phyloP scores from a whole-genome alignment of 768 basidiomycete species.

The Pulveroboletus frians region DNA sequence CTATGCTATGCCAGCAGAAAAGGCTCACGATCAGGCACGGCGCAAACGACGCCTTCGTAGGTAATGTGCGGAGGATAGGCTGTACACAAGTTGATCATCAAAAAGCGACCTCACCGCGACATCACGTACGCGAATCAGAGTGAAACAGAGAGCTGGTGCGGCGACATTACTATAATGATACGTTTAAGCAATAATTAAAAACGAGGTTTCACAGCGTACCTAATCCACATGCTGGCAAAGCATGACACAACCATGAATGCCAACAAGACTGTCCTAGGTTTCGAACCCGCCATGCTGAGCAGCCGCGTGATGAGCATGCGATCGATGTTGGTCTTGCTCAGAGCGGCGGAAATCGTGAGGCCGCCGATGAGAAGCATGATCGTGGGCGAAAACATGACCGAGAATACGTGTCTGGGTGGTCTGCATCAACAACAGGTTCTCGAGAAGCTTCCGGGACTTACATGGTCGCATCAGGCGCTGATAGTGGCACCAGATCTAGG shows the following conservation, averaged over 20 bases:
- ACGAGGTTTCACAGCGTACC: slow-evolving; percentile 38
- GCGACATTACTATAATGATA: slow-evolving; percentile 74
- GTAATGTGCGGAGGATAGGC: slow-evolving; percentile 92
- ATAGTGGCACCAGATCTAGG: slow-evolving; percentile 48
- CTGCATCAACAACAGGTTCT: background rate
- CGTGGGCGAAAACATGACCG: slow-evolving; percentile 93
- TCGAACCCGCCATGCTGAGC: slow-evolving; percentile 83
- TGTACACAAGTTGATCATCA: slow-evolving; percentile 28
- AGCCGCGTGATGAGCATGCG: slow-evolving; percentile 86
- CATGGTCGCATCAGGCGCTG: slow-evolving; percentile 75
- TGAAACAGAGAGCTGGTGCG: slow-evolving; percentile 95
- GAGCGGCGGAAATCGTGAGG: slow-evolving; percentile 94
- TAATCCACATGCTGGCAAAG: slow-evolving; percentile 99
- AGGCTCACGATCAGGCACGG: slow-evolving; percentile 83
- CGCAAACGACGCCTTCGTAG: slow-evolving; percentile 79
- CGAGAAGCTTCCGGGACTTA: slow-evolving; percentile 31
- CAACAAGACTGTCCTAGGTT: slow-evolving; percentile 80
- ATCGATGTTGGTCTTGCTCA: slow-evolving; percentile 95
- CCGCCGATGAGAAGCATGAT: slow-evolving; percentile 98
- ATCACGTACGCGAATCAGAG: slow-evolving; percentile 77
- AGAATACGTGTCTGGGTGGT: slow-evolving; percentile 72
- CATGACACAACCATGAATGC: slow-evolving; percentile 96
- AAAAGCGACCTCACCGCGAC: background rate
- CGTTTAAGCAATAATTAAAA: slow-evolving; percentile 1
- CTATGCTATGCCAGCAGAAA: background rate